Percentiles rank a stretch among this genome's conserved stretches.
Conservation (phyloP, 2,329 filamentous ascomycete genomes). For the Dactylellina sp. region DNA sequence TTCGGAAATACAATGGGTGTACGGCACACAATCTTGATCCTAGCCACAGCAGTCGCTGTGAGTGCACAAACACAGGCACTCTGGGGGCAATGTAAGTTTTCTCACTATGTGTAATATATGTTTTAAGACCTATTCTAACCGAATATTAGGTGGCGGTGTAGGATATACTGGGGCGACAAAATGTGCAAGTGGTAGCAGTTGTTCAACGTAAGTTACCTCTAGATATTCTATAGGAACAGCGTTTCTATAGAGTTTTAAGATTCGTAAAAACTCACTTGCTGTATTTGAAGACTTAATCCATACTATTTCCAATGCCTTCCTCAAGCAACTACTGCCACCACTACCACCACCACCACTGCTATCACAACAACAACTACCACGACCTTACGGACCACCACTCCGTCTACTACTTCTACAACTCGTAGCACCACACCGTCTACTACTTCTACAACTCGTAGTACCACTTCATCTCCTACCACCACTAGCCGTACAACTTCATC, state of each 20-base stretch:
- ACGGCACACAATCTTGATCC: background rate
- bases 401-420: background rate
- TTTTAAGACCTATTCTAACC: background rate
- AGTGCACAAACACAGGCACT: slow-evolving; percentile 10
- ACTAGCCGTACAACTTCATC: background rate
- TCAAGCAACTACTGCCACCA: slow-evolving; percentile 7
- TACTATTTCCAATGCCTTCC: slow-evolving; percentile 28
- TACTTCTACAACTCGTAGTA: no score
- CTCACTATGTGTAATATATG: background rate
- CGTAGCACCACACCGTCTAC: no score
- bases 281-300: slow-evolving; percentile 19
- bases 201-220: slow-evolving; percentile 17
- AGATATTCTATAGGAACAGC: background rate
- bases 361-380: background rate
- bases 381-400: slow-evolving; percentile 1
- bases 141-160: slow-evolving; percentile 12
- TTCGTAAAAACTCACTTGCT: no score
- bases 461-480: no score
- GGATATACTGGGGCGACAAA: slow-evolving; percentile 6
- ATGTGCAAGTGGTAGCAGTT: slow-evolving; percentile 12
- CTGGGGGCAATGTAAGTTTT: slow-evolving; percentile 19
- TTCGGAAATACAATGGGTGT: background rate
- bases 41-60: background rate
- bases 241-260: background rate
- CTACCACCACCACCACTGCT: background rate